Conservation (phyloP, 2,329 filamentous ascomycete species). For the Aspergillus ibericus region DNA sequence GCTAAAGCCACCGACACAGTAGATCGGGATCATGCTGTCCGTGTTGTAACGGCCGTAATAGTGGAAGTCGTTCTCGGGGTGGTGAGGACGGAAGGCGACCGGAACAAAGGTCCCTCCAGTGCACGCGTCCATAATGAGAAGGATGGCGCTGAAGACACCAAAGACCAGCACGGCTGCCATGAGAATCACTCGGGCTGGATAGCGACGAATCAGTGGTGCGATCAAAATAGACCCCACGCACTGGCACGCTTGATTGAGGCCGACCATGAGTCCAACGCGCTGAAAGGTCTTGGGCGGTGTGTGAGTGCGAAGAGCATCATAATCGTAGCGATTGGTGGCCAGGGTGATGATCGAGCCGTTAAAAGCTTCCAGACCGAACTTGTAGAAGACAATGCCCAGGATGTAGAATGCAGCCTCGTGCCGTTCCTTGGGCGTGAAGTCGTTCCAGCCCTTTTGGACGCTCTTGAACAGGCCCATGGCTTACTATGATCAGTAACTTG, state of each 20-base stretch:
- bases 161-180: slow-evolving; percentile 13
- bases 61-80: slow-evolving; percentile 18
- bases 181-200: slow-evolving; percentile 15
- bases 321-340: slow-evolving; percentile 18
- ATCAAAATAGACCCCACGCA: slow-evolving; percentile 20
- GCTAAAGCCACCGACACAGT: slow-evolving; percentile 13
- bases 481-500: background rate
- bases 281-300: slow-evolving; percentile 17
- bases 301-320: slow-evolving; percentile 13
- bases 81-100: slow-evolving; percentile 4
- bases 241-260: slow-evolving; percentile 18
- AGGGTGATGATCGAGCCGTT: slow-evolving; percentile 18
- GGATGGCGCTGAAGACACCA: slow-evolving; percentile 16
- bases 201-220: slow-evolving; percentile 17
- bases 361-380: slow-evolving; percentile 18
- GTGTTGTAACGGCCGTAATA: slow-evolving; percentile 18
- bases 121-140: slow-evolving; percentile 18
- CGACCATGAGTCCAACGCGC: slow-evolving; percentile 19
- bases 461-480: slow-evolving; percentile 11
- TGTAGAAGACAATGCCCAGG: slow-evolving; percentile 18
- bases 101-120: slow-evolving; percentile 16
- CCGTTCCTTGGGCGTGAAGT: slow-evolving; percentile 15
- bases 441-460: slow-evolving; percentile 11
- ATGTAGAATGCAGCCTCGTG: slow-evolving; percentile 15
- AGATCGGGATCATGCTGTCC: slow-evolving; percentile 19